Conservation (phyloP, 2,329 filamentous ascomycete genomes). For the Aspergillus phoenicis region DNA sequence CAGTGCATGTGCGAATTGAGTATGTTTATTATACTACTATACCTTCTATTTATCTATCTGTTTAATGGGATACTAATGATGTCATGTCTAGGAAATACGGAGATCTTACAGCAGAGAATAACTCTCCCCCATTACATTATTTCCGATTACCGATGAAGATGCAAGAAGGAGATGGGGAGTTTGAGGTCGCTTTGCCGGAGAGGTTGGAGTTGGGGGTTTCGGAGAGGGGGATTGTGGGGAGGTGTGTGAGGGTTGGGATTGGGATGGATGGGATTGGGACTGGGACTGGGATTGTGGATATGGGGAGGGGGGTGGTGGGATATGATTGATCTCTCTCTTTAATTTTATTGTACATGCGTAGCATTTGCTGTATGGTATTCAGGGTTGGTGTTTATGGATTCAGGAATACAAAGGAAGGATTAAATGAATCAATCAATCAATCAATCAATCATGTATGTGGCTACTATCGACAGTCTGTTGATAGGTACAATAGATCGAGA, state of each 20-base stretch:
- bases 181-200: constrained; percentile 34
- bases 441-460: too few relatives aligned
- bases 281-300: constrained; percentile 20
- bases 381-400: neutral
- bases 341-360: neutral
- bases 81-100: constrained; percentile 27
- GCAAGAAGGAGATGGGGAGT: constrained; percentile 6
- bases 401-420: too few relatives aligned
- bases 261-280: constrained; percentile 11
- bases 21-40: constrained; percentile 20
- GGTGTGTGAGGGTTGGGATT: constrained; percentile 34
- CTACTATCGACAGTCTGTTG: neutral
- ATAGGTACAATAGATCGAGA: neutral
- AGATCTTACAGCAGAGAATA: constrained; percentile 24
- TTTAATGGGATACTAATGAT: neutral
- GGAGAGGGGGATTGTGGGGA: constrained; percentile 37
- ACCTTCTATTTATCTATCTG: neutral
- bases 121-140: constrained; percentile 23
- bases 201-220: constrained; percentile 38
- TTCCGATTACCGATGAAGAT: constrained; percentile 24
- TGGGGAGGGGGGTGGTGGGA: constrained; percentile 39
- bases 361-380: neutral
- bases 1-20: constrained; percentile 39
- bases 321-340: constrained; percentile 30
- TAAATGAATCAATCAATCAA: too few relatives aligned